A percentile compares a stretch with the other conserved stretches of the same genome.
phyloP scores from a whole-genome alignment of 495 filamentous ascomycete genomes.

The Hyaloscypha hepaticicola region DNA sequence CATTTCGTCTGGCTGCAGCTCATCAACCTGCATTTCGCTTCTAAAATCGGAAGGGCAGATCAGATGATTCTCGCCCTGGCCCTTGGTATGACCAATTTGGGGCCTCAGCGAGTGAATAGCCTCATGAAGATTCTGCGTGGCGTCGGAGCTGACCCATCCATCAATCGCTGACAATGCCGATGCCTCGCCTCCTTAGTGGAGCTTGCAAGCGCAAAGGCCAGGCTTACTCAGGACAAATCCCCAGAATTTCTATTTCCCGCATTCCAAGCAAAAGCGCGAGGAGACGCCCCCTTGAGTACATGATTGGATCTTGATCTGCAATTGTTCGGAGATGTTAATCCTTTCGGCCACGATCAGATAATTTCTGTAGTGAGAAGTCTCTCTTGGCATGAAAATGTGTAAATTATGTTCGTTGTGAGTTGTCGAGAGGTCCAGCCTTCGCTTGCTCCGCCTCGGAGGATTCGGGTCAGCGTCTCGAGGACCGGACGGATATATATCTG shows the following conservation, averaged over 20 bases:
- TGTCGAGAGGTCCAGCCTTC: background rate
- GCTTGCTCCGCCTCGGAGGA: background rate
- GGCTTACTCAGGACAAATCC: background rate
- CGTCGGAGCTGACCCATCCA: constrained; percentile 2
- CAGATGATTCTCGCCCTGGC: background rate
- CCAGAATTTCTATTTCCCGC: background rate
- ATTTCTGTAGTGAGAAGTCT: background rate
- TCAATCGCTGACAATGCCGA: constrained; percentile 2
- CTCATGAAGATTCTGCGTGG: background rate
- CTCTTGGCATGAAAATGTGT: background rate
- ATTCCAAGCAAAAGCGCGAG: background rate
- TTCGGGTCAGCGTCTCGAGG: background rate
- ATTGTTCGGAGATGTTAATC: background rate
- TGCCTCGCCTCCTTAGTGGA: background rate
- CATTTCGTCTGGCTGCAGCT: background rate
- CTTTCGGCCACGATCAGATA: background rate
- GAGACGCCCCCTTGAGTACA: background rate
- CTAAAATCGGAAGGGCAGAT: background rate
- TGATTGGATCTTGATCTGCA: background rate
- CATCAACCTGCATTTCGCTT: background rate
- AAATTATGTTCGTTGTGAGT: background rate
- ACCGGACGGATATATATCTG: background rate
- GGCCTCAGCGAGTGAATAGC: background rate
- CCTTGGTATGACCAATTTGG: background rate
- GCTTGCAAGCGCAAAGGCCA: background rate